Evolutionary conservation across 768 basidiomycete genomes (phyloP).

Genomic region (Albatrellus ellisii): DNA sequence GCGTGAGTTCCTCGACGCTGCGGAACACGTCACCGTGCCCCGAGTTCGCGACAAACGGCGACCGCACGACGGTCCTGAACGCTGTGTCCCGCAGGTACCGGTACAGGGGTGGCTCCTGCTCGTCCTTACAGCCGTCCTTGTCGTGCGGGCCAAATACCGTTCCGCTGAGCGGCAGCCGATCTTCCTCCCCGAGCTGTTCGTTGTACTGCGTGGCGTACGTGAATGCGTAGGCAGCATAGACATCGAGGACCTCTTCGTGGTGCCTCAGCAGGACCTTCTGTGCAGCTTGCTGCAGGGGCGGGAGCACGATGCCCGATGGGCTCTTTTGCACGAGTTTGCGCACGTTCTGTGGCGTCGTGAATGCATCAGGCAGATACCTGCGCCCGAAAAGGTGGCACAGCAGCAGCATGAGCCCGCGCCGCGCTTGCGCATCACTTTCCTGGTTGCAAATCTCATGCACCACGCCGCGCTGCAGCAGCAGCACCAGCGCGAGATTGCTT

Average conservation of each 20-base stretch:
- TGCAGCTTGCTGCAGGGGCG: constrained; percentile 30
- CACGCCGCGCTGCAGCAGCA: constrained; percentile 42
- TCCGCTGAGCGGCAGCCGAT: constrained; percentile 35
- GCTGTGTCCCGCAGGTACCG: constrained; percentile 26
- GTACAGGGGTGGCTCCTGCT: constrained; percentile 23
- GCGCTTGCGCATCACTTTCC: constrained; percentile 25
- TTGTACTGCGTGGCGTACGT: constrained; percentile 31
- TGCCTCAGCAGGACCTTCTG: constrained; percentile 31
- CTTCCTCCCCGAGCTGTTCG: constrained; percentile 28
- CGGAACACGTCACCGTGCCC: constrained; percentile 46
- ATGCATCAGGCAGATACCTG: constrained; percentile 35
- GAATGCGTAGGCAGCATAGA: constrained; percentile 44
- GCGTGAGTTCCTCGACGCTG: constrained; percentile 36
- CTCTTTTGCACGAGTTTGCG: constrained; percentile 27
- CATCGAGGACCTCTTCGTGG: constrained; percentile 32
- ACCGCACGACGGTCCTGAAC: constrained; percentile 32
- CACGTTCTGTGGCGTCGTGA: constrained; percentile 24
- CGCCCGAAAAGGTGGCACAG: constrained; percentile 58
- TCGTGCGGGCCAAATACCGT: constrained; percentile 15
- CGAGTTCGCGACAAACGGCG: constrained; percentile 53
- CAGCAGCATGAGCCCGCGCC: constrained; percentile 36
- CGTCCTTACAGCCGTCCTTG: no score
- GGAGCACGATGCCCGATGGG: constrained; percentile 45
- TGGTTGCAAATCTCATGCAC: constrained; percentile 44
- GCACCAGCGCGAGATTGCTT: constrained; percentile 51